Percentiles rank a stretch among this genome's conserved stretches.
Evolutionary conservation across 2,329 filamentous ascomycete genomes (phyloP).

Genomic region (Catunica adiposa): DNA sequence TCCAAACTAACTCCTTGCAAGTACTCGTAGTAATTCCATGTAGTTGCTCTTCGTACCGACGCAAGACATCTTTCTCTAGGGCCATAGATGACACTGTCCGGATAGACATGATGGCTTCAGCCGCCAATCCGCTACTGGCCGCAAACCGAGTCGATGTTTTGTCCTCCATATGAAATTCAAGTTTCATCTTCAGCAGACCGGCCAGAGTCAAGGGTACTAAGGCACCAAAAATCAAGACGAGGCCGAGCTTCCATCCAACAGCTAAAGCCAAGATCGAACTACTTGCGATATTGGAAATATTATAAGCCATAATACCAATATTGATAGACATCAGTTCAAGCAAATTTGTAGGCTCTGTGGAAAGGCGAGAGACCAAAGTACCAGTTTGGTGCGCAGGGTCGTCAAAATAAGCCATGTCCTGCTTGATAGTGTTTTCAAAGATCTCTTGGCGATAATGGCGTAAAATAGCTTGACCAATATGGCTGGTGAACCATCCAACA

Average conservation of each 20-base stretch:
- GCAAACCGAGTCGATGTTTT: conserved; percentile 29
- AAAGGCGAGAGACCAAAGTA: conserved; percentile 24
- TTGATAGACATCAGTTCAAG: conserved; percentile 36
- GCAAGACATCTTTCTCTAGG: conserved; percentile 27
- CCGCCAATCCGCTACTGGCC: conserved; percentile 31
- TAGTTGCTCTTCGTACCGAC: conserved; percentile 21
- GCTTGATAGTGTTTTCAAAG: conserved; percentile 36
- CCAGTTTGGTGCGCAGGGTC: conserved; percentile 24
- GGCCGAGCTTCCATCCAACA: conserved; percentile 33
- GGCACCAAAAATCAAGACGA: conserved; percentile 30
- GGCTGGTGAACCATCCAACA: conserved; percentile 24
- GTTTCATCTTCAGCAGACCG: conserved; percentile 32
- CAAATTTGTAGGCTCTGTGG: conserved; percentile 28
- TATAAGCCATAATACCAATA: conserved; percentile 30
- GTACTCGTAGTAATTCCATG: conserved; percentile 20
- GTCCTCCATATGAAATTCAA: conserved; percentile 31
- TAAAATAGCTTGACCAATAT: conserved; percentile 23
- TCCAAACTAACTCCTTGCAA: conserved; percentile 21
- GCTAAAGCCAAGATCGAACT: conserved; percentile 30
- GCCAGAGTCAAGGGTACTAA: conserved; percentile 29
- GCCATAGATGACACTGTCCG: conserved; percentile 33
- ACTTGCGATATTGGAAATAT: conserved; percentile 29
- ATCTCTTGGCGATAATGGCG: conserved; percentile 24
- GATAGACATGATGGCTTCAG: conserved; percentile 33
- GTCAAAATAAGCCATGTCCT: conserved; percentile 36